Evolutionary conservation across 306 rosid species (phyloP), one percentile per base, ranked within the genome.

Genomic region (Myrica gale): DNA sequence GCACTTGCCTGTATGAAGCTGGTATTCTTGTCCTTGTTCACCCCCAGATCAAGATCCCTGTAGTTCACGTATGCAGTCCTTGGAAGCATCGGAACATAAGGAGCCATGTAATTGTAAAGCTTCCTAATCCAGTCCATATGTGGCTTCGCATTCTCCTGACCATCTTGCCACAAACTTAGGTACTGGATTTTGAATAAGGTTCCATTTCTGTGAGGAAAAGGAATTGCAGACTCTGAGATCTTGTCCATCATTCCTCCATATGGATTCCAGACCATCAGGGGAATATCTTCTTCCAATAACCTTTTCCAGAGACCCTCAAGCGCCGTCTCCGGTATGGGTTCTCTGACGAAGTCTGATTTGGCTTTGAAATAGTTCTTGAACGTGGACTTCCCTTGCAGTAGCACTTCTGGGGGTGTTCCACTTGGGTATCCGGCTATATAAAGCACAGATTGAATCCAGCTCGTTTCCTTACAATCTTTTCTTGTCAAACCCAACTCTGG

Each of bases 31-130:
- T 85, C 86, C 77, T 83, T 79, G 86, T 91, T 94, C 54, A 89
- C 79, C 65, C 98, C 98, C 86, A 94, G 47, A 80, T 91, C 97
- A 19, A 94, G 90, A 77, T 94, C 98, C 50, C 90, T 90, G 26
- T 94, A 94, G 51, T 94, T 94, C 83, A 91, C 91, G 44, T 90
- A 94, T 4, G 98, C 90, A 50, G 82, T 80, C 81, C 98, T 91
- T 12, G 98, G 98, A 52, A 80, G 80, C 82, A 48, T 87, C 0
- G 97, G 86, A 0, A 83, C 98, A 66, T 87, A 88, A 17, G 96
- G 89, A 12, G 87, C 55, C 97, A 91, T 88, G 82, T 87, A 94
- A 19, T 84, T 82, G 71, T 91, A 87, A 15, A 93, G 88, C 77
- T 86, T 88, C 80, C 91, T 84, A 9, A 93, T 91, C 98, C 98